These are phyloP conservation scores for Tagetes patula DNA, from an alignment of 129 eudicot species.

Conservation along the genomic window DNA sequence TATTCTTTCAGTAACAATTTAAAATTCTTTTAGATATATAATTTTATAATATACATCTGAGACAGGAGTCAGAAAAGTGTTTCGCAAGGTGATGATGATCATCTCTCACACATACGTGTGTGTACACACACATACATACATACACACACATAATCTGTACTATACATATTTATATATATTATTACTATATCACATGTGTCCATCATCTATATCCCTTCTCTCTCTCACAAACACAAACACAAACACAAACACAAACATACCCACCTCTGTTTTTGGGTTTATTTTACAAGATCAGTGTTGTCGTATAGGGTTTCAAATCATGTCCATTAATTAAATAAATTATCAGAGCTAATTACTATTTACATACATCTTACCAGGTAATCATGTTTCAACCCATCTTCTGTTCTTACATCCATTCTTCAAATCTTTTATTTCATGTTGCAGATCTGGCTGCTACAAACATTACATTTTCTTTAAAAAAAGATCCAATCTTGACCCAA, in stretches of 20 bases:
- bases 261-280: constrained; percentile 4
- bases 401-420: background rate
- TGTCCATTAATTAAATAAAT: constrained; percentile 11
- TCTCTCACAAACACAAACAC: constrained; percentile 6
- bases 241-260: constrained; percentile 3
- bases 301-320: constrained; percentile 15
- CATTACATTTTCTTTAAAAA: background rate
- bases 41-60: background rate
- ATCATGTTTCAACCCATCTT: background rate
- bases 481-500: background rate
- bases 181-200: constrained; percentile 16
- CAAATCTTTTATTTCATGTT: background rate
- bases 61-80: constrained; percentile 14
- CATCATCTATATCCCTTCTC: constrained; percentile 6
- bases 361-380: constrained; percentile 13
- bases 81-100: background rate
- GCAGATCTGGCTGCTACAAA: constrained; percentile 24
- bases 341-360: background rate
- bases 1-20: too few species aligned
- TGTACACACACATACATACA: background rate
- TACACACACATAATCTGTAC: background rate
- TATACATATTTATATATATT: background rate
- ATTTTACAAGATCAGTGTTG: constrained; percentile 24
- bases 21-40: too few species aligned
- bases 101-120: constrained; percentile 8